phyloP scores from a whole-genome alignment of 148 eudicot genomes.

The Rhododendron vialii region DNA sequence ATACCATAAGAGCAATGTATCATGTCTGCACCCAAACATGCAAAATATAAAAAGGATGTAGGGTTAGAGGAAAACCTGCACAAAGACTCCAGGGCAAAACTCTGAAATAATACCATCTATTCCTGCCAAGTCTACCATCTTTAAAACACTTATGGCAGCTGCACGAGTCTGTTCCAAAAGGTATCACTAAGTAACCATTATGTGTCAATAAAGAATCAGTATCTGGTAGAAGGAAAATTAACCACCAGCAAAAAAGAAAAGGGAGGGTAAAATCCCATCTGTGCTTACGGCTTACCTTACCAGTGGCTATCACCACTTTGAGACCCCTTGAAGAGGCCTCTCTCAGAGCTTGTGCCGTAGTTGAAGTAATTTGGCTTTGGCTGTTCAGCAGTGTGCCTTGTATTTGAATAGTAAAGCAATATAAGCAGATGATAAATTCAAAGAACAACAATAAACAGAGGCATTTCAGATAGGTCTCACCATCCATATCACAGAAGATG shows the following conservation, averaged over 20 bases:
- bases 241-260: not conserved
- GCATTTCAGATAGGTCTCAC: conserved; percentile 38
- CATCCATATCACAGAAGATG: conserved; percentile 98
- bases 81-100: conserved; percentile 79
- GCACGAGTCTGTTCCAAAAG: conserved; percentile 61
- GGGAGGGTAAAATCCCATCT: not conserved
- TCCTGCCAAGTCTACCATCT: conserved; percentile 73
- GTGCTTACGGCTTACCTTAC: conserved; percentile 54
- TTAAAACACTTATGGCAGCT: conserved; percentile 57
- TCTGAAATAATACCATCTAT: conserved; percentile 70
- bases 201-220: not conserved
- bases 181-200: not conserved
- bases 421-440: conserved; percentile 5
- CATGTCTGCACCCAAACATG: not conserved
- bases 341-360: conserved; percentile 75
- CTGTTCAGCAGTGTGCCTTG: conserved; percentile 86
- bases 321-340: conserved; percentile 88
- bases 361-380: conserved; percentile 56
- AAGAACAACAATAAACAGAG: not conserved
- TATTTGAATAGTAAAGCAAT: conserved; percentile 1
- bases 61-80: conserved; percentile 52
- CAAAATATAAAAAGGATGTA: not conserved
- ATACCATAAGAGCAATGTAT: not conserved
- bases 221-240: not conserved
- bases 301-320: conserved; percentile 86